Base-by-base conservation (phyloP, 2,329 filamentous ascomycete genomes). In the Gremmenia infestans region DNA sequence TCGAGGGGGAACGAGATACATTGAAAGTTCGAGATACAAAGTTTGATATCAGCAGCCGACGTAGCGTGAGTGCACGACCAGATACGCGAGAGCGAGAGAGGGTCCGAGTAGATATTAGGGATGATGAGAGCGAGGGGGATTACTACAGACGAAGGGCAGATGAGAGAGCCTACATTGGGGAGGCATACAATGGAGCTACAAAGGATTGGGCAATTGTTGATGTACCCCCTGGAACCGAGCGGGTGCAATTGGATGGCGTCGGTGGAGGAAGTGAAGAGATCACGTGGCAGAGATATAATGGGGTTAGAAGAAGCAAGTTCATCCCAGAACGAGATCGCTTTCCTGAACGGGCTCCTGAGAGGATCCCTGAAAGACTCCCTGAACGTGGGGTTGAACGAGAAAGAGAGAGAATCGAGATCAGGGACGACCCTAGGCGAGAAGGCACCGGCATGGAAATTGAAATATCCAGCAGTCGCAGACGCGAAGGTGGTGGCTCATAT, bases 151-250 rank as follows among this genome's bases (percentile, higher is more conserved):
- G 87, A 43, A 88, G 89, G 68, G 82, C 81, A 36, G 77, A 83
- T 43, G 86, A 88, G 14, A 82, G 88, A 32, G 85, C 82, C 19
- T 82, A 82, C 59, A 81, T 86, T 66, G 88, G 87, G 52, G 89
- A 93, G 71, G 88, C 87, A 22, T 85, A 80, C 70, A 82, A 88
- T 64, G 88, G 89, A 52, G 85, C 83, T 17, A 91, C 87, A 37
- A 85, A 82, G 61, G 87, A 85, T 66, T 95, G 91, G 89, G 80
- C 83, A 53, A 88, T 95, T 60, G 81, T 96, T 39, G 90, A 95
- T 71, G 86, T 95, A 40, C 90, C 89, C 1, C 88, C 90, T 0
- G 90, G 90, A 56, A 93, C 89, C 0, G 87, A 89, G 73, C 82
- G 87, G 42, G 86, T 94, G n/a, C 81, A 82, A 53, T 87, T 94